Percentiles rank a stretch among this genome's conserved stretches.
Conservation (phyloP, 768 basidiomycete genomes). For the Termitomyces sp. region DNA sequence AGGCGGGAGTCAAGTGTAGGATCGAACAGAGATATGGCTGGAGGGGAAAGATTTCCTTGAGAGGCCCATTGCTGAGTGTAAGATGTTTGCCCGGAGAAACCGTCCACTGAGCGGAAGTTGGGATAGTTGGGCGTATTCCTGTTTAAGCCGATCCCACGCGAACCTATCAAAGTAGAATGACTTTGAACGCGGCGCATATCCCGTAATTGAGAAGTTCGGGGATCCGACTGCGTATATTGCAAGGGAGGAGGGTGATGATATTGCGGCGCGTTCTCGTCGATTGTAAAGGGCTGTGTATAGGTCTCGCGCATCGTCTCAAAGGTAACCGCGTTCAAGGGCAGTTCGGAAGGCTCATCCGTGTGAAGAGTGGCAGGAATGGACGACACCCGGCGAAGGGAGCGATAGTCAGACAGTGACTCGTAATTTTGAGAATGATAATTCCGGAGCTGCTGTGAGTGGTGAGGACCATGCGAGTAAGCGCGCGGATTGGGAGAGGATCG, state of each 20-base stretch:
- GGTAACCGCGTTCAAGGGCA: constrained; percentile 2
- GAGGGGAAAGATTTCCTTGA: constrained; percentile 12
- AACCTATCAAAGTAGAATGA: constrained; percentile 22
- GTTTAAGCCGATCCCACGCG: constrained; percentile 7
- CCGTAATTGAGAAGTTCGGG: constrained; percentile 14
- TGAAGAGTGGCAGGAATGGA: constrained; percentile 17
- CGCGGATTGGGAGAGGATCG: constrained; percentile 15
- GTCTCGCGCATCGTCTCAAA: constrained; percentile 11
- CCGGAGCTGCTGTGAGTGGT: constrained; percentile 7
- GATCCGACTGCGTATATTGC: constrained; percentile 10
- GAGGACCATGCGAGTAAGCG: constrained; percentile 11
- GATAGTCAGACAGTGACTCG: constrained; percentile 8
- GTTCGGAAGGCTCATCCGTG: constrained; percentile 3
- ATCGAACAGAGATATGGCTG: constrained; percentile 8
- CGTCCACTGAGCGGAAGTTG: constrained; percentile 3
- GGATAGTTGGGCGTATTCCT: constrained; percentile 8
- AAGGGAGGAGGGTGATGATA: constrained; percentile 5
- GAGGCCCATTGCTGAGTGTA: constrained; percentile 15
- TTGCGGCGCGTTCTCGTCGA: constrained; percentile 3
- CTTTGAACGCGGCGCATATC: constrained; percentile 27
- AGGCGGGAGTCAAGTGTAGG: constrained; percentile 10
- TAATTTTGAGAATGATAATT: constrained; percentile 9
- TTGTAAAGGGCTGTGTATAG: constrained; percentile 8
- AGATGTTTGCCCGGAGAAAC: constrained; percentile 10
- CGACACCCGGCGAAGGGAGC: constrained; percentile 15